Conservation (phyloP, 75 land plant genomes). For the Pinus albicaulis region DNA sequence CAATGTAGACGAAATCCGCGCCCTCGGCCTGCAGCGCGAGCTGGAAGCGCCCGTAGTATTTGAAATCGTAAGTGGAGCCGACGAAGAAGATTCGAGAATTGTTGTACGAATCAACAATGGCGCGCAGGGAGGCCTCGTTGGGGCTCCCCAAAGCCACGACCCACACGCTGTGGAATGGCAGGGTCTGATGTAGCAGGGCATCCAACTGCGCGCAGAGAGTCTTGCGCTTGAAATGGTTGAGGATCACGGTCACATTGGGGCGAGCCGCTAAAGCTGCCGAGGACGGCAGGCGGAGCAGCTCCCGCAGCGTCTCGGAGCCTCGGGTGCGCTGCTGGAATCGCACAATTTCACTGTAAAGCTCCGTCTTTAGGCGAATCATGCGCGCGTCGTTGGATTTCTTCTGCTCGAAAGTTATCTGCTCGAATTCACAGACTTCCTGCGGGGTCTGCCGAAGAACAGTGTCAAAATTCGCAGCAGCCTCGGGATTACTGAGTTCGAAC, state of each 20-base stretch:
- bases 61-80: slow-evolving; percentile 39
- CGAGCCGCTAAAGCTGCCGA: not conserved
- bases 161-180: slow-evolving; percentile 48
- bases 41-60: slow-evolving; percentile 49
- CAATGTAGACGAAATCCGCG: slow-evolving; percentile 40
- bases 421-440: slow-evolving; percentile 20
- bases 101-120: slow-evolving; percentile 34
- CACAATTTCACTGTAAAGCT: slow-evolving; percentile 21
- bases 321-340: slow-evolving; percentile 24
- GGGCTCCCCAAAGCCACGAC: slow-evolving; percentile 45
- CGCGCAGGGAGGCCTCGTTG: slow-evolving; percentile 21
- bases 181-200: slow-evolving; percentile 33
- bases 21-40: slow-evolving; percentile 43
- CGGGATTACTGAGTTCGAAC: not conserved
- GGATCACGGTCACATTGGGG: slow-evolving; percentile 43
- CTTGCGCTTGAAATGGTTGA: slow-evolving; percentile 44
- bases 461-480: not conserved
- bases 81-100: slow-evolving; percentile 37
- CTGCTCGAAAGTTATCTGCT: slow-evolving; percentile 35
- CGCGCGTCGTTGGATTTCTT: slow-evolving; percentile 34
- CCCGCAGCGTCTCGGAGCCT: slow-evolving; percentile 38
- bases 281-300: slow-evolving; percentile 31
- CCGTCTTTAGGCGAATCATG: slow-evolving; percentile 30
- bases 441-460: not conserved
- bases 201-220: slow-evolving; percentile 54